Conservation (phyloP, 1,284 basidiomycete genomes). For the Takashimella koratensis region DNA sequence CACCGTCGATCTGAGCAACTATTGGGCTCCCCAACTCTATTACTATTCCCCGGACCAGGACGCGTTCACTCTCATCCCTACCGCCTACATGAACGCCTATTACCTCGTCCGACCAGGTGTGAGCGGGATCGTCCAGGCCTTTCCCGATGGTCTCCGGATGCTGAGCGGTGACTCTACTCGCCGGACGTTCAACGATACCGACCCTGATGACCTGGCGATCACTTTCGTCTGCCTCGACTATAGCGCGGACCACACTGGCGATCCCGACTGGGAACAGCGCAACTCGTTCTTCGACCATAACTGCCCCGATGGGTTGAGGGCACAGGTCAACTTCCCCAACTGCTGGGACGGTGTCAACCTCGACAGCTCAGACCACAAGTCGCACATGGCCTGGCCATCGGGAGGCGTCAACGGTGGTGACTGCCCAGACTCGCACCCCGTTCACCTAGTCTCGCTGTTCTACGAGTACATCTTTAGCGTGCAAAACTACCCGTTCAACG, state of each 20-base stretch:
- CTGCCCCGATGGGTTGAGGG: slow-evolving; percentile 33
- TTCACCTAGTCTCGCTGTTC: slow-evolving; percentile 22
- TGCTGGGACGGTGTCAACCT: slow-evolving; percentile 48
- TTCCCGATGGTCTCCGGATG: slow-evolving; percentile 38
- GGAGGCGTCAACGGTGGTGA: slow-evolving; percentile 29
- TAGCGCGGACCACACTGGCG: slow-evolving; percentile 4
- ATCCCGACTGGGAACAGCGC: slow-evolving; percentile 12
- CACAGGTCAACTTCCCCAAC: slow-evolving; percentile 36
- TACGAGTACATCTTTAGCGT: slow-evolving; percentile 34
- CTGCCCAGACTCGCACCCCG: slow-evolving; percentile 25
- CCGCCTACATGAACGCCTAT: slow-evolving; percentile 18
- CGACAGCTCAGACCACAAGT: slow-evolving; percentile 36
- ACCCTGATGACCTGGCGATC: slow-evolving; percentile 25
- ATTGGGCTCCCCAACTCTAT: slow-evolving; percentile 44
- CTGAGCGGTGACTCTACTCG: slow-evolving; percentile 35
- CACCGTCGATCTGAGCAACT: slow-evolving; percentile 35
- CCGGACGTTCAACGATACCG: slow-evolving; percentile 11
- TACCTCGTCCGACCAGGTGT: slow-evolving; percentile 17
- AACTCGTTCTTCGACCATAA: slow-evolving; percentile 17
- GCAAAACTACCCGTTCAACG: slow-evolving; percentile 1
- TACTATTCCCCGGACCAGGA: slow-evolving; percentile 21
- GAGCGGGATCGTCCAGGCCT: slow-evolving; percentile 23
- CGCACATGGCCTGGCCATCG: slow-evolving; percentile 36
- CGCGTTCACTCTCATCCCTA: slow-evolving; percentile 21
- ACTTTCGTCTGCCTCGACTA: slow-evolving; percentile 42